A percentile compares a stretch with the other conserved stretches of the same genome.
These are phyloP conservation scores for Ramaria rubella DNA, from an alignment of 768 basidiomycete species.

Conservation along the genomic window DNA sequence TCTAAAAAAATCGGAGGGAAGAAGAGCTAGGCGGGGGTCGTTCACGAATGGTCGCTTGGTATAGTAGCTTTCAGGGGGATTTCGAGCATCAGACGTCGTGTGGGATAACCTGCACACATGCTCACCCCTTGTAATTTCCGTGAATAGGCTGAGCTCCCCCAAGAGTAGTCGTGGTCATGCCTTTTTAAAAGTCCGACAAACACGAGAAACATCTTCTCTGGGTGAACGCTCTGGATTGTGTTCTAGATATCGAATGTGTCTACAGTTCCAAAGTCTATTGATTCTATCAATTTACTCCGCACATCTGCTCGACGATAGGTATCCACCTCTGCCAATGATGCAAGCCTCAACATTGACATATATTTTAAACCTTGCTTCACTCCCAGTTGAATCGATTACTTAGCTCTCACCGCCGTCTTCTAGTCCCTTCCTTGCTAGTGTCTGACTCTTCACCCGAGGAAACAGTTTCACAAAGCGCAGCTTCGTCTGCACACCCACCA, in stretches of 20 bases:
- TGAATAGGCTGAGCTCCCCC: constrained; percentile 38
- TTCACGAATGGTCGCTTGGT: constrained; percentile 54
- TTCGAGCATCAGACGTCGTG: background rate
- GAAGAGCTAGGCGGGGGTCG: constrained; percentile 60
- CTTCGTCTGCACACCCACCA: background rate
- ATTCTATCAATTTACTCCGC: too few relatives aligned
- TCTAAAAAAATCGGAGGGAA: constrained; percentile 48
- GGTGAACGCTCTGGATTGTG: too few relatives aligned
- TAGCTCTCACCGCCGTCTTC: background rate
- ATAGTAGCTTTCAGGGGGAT: constrained; percentile 60
- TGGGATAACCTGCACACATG: background rate
- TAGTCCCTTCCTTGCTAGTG: background rate
- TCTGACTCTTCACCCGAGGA: background rate
- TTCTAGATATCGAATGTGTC: too few relatives aligned
- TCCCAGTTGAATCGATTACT: too few relatives aligned
- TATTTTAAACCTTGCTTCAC: too few relatives aligned
- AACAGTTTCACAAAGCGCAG: background rate
- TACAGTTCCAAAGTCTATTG: too few relatives aligned
- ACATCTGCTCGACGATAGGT: too few relatives aligned
- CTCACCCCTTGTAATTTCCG: constrained; percentile 71
- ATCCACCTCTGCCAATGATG: too few relatives aligned
- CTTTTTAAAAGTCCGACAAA: too few relatives aligned
- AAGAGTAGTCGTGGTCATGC: too few relatives aligned
- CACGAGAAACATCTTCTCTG: too few relatives aligned
- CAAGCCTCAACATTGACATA: too few relatives aligned